A percentile compares a stretch with the other conserved stretches of the same genome.
These are phyloP conservation scores for Naematelia encephala DNA, from an alignment of 768 basidiomycete species.

Conservation along the genomic window DNA sequence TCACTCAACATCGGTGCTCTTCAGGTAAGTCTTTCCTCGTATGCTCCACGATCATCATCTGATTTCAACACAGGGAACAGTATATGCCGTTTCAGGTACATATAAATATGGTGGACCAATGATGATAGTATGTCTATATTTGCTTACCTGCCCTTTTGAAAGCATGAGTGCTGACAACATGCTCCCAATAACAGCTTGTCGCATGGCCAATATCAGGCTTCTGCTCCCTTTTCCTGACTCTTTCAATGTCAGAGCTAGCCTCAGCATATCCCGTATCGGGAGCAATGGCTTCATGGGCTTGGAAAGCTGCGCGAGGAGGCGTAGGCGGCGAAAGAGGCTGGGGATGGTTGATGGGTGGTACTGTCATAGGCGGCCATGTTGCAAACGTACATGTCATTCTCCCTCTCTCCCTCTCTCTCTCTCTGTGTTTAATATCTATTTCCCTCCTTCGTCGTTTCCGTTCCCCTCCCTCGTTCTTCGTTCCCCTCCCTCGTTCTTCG, in stretches of 20 bases:
- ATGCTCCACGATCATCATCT: neutral
- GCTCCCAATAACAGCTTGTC: slow-evolving; percentile 35
- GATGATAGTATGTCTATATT: slow-evolving; percentile 46
- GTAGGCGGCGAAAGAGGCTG: slow-evolving; percentile 46
- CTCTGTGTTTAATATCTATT: neutral
- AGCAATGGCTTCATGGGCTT: slow-evolving; percentile 49
- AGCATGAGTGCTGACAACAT: slow-evolving; percentile 2
- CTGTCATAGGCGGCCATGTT: slow-evolving; percentile 40
- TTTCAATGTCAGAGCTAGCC: slow-evolving; percentile 44
- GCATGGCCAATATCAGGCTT: slow-evolving; percentile 47
- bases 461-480: neutral
- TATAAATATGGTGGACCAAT: slow-evolving; percentile 48
- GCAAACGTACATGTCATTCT: slow-evolving; percentile 32
- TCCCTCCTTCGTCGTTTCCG: neutral
- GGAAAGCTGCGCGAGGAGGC: slow-evolving; percentile 44
- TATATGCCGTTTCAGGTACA: slow-evolving; percentile 45
- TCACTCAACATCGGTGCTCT: slow-evolving; percentile 47
- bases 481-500: slow-evolving; percentile 1
- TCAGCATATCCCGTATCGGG: slow-evolving; percentile 49
- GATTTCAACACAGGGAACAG: slow-evolving; percentile 31
- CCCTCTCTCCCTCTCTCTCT: neutral
- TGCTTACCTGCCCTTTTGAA: too few species aligned
- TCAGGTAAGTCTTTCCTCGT: slow-evolving; percentile 12
- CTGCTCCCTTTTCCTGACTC: slow-evolving; percentile 36
- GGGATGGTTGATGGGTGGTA: slow-evolving; percentile 46